Conservation (phyloP, 768 basidiomycete species). For the Coprinopsis strossmayeri region DNA sequence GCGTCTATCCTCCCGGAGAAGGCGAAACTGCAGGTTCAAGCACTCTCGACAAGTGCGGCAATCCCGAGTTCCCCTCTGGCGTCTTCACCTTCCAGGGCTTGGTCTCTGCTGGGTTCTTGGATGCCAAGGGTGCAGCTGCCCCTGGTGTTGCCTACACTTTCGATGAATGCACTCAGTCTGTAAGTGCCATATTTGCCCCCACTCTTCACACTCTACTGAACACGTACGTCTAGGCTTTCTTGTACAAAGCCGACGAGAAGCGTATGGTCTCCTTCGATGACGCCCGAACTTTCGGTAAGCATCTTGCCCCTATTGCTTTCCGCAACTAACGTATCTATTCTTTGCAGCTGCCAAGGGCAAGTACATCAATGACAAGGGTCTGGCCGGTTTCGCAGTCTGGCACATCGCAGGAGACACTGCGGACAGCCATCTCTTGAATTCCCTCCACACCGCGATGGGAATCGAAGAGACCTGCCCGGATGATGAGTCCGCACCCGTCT, state of each 20-base stretch:
- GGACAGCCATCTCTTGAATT: conserved; percentile 43
- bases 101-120: conserved; percentile 49
- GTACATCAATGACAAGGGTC: conserved; percentile 45
- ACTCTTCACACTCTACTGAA: not conserved
- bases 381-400: conserved; percentile 67
- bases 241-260: conserved; percentile 48
- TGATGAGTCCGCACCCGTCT: no score
- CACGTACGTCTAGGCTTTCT: conserved; percentile 43
- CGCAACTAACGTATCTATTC: not conserved
- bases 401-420: conserved; percentile 55
- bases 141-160: conserved; percentile 47
- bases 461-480: conserved; percentile 14
- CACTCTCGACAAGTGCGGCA: conserved; percentile 42
- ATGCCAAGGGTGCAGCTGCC: conserved; percentile 35
- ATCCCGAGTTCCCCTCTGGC: conserved; percentile 30
- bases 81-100: conserved; percentile 58
- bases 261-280: conserved; percentile 69
- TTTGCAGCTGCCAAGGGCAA: conserved; percentile 45
- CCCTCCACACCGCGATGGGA: conserved; percentile 40
- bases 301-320: not conserved
- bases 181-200: conserved; percentile 25
- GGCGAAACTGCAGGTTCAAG: conserved; percentile 22
- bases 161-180: conserved; percentile 71
- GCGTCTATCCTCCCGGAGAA: conserved; percentile 40
- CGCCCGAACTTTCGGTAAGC: conserved; percentile 45